Evolutionary conservation across 495 filamentous ascomycete species (phyloP), one percentile per base, ranked within the genome.

Genomic region (Mycothermus thermophilus): DNA sequence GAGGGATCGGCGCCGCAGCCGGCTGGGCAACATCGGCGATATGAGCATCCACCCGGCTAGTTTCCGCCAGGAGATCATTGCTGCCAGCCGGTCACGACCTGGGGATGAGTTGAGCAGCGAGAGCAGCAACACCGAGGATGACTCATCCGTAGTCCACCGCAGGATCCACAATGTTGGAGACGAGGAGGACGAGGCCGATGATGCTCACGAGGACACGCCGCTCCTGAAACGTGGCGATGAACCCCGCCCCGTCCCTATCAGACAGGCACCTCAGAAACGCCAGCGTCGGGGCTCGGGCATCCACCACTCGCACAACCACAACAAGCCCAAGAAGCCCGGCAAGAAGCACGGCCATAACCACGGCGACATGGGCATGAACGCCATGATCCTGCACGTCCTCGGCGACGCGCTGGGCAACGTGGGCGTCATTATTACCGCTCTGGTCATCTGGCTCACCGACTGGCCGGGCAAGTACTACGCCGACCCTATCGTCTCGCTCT

Each of bases 401-500:
- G 90, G 90, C 13, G 90, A 99, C 58, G 90, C 90, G 0, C 74
- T 99, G 6, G 92, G 92, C 40, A 99, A 99, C 44, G 75, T 99
- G 34, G 90, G 92, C 42, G 90, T 99, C 34, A 99, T 99, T 31
- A 66, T 64, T n/a, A 85, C 87, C 5, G 90, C 90, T 0, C 72
- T 95, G 10, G 62, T 93, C 39, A 94, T 99, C 55, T 93, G 87
- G 84, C 66, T 90, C 32, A 83, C 83, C 2, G 57, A 74, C 21
- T 71, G 59, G 59, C 50, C 62, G n/a, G 57, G 59, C 22, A 49
- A 52, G 19, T 80, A 64, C 59, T 96, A 96, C 51, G 75, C 83
- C 15, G 90, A 99, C 51, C 90, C 90, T 0, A 73, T 74, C 13
- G 88, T 99, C 40, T 96, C 92, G 0, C 72, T 99, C n/a, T 63